Conservation (phyloP, 2,329 filamentous ascomycete genomes). For the Clonostachys rosea region DNA sequence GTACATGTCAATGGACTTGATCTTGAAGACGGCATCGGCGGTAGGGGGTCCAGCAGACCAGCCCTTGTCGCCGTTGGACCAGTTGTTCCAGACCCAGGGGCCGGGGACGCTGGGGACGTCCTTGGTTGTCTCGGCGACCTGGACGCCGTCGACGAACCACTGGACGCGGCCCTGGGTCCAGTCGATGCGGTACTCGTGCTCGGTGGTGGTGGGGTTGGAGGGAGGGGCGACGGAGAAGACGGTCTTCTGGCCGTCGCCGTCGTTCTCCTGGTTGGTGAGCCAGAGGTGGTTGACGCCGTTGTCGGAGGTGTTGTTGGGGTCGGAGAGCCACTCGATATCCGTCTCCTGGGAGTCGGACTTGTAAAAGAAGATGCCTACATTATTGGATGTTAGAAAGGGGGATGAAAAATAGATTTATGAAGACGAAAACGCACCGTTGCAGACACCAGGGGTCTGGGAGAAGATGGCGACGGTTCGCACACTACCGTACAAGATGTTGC, state of each 20-base stretch:
- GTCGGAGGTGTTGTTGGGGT: constrained; percentile 15
- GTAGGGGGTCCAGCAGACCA: constrained; percentile 21
- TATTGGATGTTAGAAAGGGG: too few relatives aligned
- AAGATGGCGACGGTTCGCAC: constrained; percentile 19
- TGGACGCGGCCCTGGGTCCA: constrained; percentile 15
- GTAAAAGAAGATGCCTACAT: constrained; percentile 25
- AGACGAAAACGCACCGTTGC: constrained; percentile 14
- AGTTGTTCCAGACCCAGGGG: constrained; percentile 22
- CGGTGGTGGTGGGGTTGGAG: constrained; percentile 14
- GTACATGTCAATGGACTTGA: constrained; percentile 20
- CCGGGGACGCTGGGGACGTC: constrained; percentile 11
- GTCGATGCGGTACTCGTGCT: constrained; percentile 23
- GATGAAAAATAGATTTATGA: too few relatives aligned
- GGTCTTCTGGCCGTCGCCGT: constrained; percentile 5
- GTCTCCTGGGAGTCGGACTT: constrained; percentile 16
- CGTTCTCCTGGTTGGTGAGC: constrained; percentile 21
- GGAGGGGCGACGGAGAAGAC: constrained; percentile 1
- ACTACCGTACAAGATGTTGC: constrained; percentile 20
- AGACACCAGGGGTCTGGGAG: constrained; percentile 17
- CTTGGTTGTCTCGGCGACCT: constrained; percentile 14
- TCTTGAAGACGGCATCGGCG: constrained; percentile 18
- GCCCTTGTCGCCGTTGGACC: constrained; percentile 19
- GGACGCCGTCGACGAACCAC: constrained; percentile 17
- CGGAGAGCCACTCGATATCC: constrained; percentile 24
- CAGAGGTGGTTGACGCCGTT: constrained; percentile 15